Percentiles rank a stretch among this genome's conserved stretches.
Conservation (phyloP, 352 stramenopile genomes). For the Phytophthora sp. region DNA sequence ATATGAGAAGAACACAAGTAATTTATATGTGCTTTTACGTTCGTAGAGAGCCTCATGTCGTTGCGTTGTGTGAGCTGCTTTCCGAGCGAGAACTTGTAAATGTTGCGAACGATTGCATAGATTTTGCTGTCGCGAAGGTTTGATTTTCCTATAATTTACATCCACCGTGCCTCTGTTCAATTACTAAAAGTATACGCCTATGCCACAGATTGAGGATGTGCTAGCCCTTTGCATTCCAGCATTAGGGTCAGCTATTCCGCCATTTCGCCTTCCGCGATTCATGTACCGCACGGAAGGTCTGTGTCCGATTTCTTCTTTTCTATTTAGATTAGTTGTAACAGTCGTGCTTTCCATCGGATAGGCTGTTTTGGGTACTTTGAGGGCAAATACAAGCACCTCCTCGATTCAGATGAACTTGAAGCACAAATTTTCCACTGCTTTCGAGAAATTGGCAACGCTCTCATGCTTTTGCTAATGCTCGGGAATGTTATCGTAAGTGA, state of each 20-base stretch:
- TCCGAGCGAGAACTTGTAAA: conserved; percentile 33
- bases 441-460: conserved; percentile 76
- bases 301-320: not conserved
- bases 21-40: not conserved
- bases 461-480: conserved; percentile 66
- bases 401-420: conserved; percentile 83
- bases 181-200: not conserved
- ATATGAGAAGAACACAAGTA: not conserved
- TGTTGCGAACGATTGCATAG: conserved; percentile 35
- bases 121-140: conserved; percentile 51
- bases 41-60: conserved; percentile 27
- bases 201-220: conserved; percentile 65
- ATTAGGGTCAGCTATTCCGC: conserved; percentile 71
- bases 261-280: conserved; percentile 73
- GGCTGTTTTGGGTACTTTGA: conserved; percentile 86
- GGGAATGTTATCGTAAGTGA: conserved; percentile 40
- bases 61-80: conserved; percentile 36
- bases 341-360: conserved; percentile 1
- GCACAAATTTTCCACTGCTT: conserved; percentile 86
- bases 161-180: not conserved
- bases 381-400: conserved; percentile 78
- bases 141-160: too few relatives aligned
- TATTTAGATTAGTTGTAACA: not conserved
- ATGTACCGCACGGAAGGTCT: conserved; percentile 68
- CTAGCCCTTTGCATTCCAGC: conserved; percentile 75